phyloP scores from a whole-genome alignment of 345 rosid species.

The Corchorus capsularis region DNA sequence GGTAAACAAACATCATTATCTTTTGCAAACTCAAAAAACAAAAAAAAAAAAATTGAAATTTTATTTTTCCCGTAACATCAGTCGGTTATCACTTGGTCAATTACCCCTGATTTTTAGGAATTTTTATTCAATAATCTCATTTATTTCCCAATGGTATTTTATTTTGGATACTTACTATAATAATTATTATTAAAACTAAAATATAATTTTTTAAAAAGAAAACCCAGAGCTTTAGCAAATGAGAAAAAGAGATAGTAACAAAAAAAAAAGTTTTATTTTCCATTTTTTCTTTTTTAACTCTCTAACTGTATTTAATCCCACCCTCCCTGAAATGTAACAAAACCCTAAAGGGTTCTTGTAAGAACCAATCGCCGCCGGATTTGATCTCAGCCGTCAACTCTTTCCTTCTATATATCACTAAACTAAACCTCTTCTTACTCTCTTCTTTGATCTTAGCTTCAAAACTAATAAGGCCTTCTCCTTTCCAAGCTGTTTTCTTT shows the following conservation, averaged over 20 bases:
- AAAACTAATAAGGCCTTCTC: constrained; percentile 7
- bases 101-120: constrained; percentile 30
- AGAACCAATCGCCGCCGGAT: constrained; percentile 78
- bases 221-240: neutral
- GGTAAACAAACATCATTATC: constrained; percentile 39
- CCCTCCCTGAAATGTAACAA: constrained; percentile 38
- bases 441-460: constrained; percentile 12
- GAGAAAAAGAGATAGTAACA: neutral
- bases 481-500: constrained; percentile 15
- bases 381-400: constrained; percentile 50
- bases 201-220: neutral
- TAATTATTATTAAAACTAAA: neutral
- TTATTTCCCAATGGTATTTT: neutral
- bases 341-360: constrained; percentile 95
- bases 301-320: constrained; percentile 33
- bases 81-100: constrained; percentile 50
- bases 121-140: neutral
- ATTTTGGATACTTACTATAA: too few relatives aligned
- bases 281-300: neutral
- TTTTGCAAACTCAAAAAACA: neutral
- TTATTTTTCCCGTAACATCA: constrained; percentile 19
- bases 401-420: constrained; percentile 24
- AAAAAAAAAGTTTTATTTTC: neutral
- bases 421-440: constrained; percentile 8
- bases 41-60: neutral